phyloP scores from a whole-genome alignment of 345 rosid genomes.

The Schrenkiella parvula region DNA sequence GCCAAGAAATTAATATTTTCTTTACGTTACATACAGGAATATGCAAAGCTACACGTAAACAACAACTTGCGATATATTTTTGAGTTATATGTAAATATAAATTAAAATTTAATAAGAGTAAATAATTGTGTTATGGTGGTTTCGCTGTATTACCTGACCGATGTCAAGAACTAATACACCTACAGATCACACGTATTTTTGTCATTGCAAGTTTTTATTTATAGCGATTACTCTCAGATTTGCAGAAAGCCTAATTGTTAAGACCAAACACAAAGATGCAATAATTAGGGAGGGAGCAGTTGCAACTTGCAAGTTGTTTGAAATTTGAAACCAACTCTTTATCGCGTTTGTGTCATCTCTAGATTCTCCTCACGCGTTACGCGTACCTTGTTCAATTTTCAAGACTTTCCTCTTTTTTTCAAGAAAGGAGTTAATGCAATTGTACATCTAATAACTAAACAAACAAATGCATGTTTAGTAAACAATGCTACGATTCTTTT shows the following conservation, averaged over 20 bases:
- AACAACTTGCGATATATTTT: neutral
- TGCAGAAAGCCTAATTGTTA: neutral
- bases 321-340: neutral
- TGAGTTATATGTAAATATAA: neutral
- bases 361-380: constrained; percentile 3
- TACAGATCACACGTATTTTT: neutral
- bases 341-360: constrained; percentile 15
- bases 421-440: too few species aligned
- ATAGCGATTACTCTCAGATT: neutral
- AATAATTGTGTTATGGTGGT: neutral
- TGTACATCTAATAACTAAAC: neutral
- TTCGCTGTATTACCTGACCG: neutral
- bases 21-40: neutral
- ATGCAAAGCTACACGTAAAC: neutral
- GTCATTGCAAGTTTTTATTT: neutral
- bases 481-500: too few species aligned
- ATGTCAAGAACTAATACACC: neutral
- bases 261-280: neutral
- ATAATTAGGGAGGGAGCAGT: neutral
- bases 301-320: constrained; percentile 6
- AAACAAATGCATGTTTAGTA: too few species aligned
- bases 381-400: neutral
- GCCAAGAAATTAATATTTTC: neutral
- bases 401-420: neutral
- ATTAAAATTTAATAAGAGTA: neutral